Evolutionary conservation across 2,329 filamentous ascomycete genomes (phyloP), one percentile per base, ranked within the genome.

Genomic region (Nectriaceae sp.): DNA sequence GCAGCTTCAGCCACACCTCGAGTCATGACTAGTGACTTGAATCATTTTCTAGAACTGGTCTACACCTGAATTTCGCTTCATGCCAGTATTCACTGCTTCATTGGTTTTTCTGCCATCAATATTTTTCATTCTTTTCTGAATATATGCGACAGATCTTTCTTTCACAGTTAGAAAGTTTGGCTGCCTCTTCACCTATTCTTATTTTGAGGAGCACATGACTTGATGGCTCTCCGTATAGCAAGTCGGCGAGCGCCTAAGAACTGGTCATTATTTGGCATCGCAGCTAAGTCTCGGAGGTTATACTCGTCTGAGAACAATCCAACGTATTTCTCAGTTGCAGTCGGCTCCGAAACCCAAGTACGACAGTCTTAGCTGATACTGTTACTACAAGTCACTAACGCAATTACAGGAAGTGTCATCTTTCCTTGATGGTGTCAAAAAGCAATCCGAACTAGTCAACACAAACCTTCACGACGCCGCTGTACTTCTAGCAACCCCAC

Each of bases 401-500:
- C 33, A n/a, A 16, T 22, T 26, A 2, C 20, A 63, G 55, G 44
- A 56, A 11, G 44, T 58, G 18, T 54, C 50, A 38, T 49, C 46
- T 11, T 21, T 59, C 10, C 47, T 60, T 24, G 46, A 57, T 50
- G 31, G 42, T 13, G 42, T 61, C 45, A 60, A 47, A 11, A 46
- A 48, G 11, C 57, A 61, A 42, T 49, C 60, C 36, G 47, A 61
- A 21, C 43, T 69, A 21, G 40, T 57, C 26, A 70, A 70, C 21
- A 52, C 61, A 21, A 41, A 50, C n/a, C 49, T 49, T 11, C 65
- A 69, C 35, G 56, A 77, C 53, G 74, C 73, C 5, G 73, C 75
- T 15, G 72, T 81, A 19, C 66, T 84, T 16, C 67, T 84, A 10
- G 73, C 73, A 16, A 80, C 79, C 18, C 73, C 71, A 20, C 61